These are phyloP conservation scores for Fusarium dlaminii DNA, from an alignment of 2,329 filamentous ascomycete genomes.

Conservation along the genomic window DNA sequence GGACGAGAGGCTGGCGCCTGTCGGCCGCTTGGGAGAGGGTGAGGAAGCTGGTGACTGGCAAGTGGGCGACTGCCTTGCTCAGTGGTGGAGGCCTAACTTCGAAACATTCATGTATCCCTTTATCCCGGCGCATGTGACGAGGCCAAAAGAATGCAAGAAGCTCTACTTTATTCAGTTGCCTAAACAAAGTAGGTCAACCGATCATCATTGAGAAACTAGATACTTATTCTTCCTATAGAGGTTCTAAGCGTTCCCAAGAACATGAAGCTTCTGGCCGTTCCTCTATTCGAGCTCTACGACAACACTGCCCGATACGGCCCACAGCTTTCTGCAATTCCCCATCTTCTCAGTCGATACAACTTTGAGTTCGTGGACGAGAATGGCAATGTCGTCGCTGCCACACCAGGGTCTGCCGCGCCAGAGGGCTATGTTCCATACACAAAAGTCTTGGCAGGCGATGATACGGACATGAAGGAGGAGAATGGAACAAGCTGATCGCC, in stretches of 20 bases:
- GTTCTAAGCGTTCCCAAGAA: slow-evolving; percentile 98
- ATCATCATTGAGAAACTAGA: background rate
- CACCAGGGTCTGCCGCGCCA: slow-evolving; percentile 73
- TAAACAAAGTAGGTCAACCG: slow-evolving; percentile 73
- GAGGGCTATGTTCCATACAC: slow-evolving; percentile 69
- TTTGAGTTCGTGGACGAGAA: slow-evolving; percentile 97
- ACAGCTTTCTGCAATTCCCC: slow-evolving; percentile 94
- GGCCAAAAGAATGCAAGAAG: slow-evolving; percentile 99
- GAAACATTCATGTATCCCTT: slow-evolving; percentile 99
- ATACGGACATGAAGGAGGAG: slow-evolving; percentile 68
- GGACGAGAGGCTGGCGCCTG: slow-evolving; percentile 92
- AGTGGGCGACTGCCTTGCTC: slow-evolving; percentile 91
- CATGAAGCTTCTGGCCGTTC: slow-evolving; percentile 98
- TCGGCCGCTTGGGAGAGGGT: slow-evolving; percentile 85
- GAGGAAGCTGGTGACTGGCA: slow-evolving; percentile 90
- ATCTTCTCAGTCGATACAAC: slow-evolving; percentile 93
- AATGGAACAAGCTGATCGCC: slow-evolving; percentile 48
- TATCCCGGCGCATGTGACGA: slow-evolving; percentile 92
- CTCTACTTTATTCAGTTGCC: slow-evolving; percentile 96
- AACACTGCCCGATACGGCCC: slow-evolving; percentile 95
- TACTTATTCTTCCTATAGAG: slow-evolving; percentile 62
- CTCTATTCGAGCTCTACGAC: slow-evolving; percentile 97
- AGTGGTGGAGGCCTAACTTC: slow-evolving; percentile 99
- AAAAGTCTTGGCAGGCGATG: slow-evolving; percentile 71
- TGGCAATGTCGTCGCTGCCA: slow-evolving; percentile 85